Percentiles rank a stretch among this genome's conserved stretches.
Conservation (phyloP, 1,139 yeast genomes). For the Kodamaea fungicola region DNA sequence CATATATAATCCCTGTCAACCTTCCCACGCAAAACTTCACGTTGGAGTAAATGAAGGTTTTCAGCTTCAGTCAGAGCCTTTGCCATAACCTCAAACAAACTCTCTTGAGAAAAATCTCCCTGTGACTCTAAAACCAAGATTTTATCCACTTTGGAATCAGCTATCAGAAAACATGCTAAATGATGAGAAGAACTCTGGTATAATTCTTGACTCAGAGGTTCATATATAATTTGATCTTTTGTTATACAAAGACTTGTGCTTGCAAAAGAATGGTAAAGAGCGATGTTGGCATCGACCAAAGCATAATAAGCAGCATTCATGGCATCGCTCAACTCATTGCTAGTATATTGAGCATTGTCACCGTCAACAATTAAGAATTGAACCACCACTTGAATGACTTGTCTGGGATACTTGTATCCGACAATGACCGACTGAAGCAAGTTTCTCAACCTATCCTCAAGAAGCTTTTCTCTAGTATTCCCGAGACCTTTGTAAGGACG, state of each 20-base stretch:
- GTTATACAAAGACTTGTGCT: constrained; percentile 47
- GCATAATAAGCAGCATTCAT: constrained; percentile 74
- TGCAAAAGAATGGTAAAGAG: constrained; percentile 59
- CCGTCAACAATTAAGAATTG: constrained; percentile 53
- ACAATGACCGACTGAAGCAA: constrained; percentile 61
- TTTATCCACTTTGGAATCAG: constrained; percentile 48
- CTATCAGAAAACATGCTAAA: constrained; percentile 59
- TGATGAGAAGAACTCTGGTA: constrained; percentile 56
- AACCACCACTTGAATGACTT: constrained; percentile 80
- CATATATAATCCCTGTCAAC: constrained; percentile 56
- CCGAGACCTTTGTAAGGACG: constrained; percentile 78
- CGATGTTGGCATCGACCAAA: constrained; percentile 74
- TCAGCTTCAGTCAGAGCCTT: constrained; percentile 46
- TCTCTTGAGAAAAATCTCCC: constrained; percentile 62
- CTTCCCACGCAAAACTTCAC: constrained; percentile 46
- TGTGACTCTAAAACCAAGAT: constrained; percentile 66
- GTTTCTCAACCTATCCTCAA: constrained; percentile 69
- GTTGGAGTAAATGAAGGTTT: constrained; percentile 38
- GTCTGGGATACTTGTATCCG: constrained; percentile 74
- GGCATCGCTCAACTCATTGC: constrained; percentile 64
- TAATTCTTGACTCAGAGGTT: constrained; percentile 45
- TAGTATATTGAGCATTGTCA: constrained; percentile 23
- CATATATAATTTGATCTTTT: constrained; percentile 29
- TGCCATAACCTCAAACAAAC: constrained; percentile 49
- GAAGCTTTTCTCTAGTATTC: constrained; percentile 68